phyloP scores from a whole-genome alignment of 306 rosid species.

The Crotalaria pallida region DNA sequence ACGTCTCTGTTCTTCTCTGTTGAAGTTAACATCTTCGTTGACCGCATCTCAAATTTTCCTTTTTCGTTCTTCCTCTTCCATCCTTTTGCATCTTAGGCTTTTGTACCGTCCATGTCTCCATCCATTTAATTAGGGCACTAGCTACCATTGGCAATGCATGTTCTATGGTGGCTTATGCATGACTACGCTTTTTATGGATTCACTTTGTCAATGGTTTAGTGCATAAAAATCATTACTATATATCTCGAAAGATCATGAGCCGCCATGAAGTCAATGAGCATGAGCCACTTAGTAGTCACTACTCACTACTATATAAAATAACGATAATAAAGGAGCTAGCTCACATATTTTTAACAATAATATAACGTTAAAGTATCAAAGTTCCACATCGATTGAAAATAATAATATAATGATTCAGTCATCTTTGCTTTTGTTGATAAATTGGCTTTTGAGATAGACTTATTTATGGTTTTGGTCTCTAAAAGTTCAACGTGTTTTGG shows the following conservation, averaged over 20 bases:
- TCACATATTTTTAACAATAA: neutral
- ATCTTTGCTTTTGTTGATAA: too few relatives aligned
- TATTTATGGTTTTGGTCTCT: too few relatives aligned
- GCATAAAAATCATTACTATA: neutral
- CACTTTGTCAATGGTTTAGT: neutral
- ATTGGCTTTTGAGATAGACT: too few relatives aligned
- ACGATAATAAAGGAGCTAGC: too few relatives aligned
- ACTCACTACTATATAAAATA: too few relatives aligned
- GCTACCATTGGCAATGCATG: neutral
- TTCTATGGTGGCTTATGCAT: neutral
- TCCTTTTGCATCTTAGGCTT: neutral
- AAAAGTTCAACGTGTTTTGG: too few relatives aligned
- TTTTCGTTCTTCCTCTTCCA: neutral
- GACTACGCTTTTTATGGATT: neutral
- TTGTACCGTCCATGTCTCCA: neutral
- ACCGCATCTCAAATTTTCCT: neutral
- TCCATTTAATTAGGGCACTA: neutral
- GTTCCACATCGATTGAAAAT: too few relatives aligned
- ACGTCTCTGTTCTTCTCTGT: neutral
- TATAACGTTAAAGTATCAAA: too few relatives aligned
- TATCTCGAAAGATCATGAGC: neutral
- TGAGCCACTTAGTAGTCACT: too few relatives aligned
- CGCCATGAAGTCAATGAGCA: too few relatives aligned
- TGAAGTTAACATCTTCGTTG: slow-evolving; percentile 26
- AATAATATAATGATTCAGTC: too few relatives aligned